Conservation (phyloP, 2,329 filamentous ascomycete species). For the Botrytis paeoniae region DNA sequence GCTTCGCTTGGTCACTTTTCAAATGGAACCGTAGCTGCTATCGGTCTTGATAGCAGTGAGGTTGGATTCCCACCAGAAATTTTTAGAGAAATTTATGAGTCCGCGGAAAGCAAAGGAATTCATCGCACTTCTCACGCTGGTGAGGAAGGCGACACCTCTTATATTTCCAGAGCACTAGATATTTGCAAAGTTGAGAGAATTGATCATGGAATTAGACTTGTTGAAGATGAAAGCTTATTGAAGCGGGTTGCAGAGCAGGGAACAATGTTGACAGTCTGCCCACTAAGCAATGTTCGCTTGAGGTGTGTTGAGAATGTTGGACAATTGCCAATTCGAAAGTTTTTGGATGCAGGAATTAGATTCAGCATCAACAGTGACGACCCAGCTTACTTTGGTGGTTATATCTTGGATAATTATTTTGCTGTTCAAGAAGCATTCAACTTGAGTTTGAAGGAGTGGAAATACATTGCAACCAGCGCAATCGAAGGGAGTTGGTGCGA, state of each 20-base stretch:
- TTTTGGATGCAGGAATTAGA: slow-evolving; percentile 46
- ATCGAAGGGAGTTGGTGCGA: slow-evolving; percentile 70
- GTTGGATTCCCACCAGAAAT: slow-evolving; percentile 53
- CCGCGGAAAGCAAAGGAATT: slow-evolving; percentile 52
- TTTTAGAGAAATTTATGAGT: slow-evolving; percentile 60
- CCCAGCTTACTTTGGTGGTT: slow-evolving; percentile 63
- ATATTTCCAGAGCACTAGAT: slow-evolving; percentile 63
- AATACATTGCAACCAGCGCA: slow-evolving; percentile 55
- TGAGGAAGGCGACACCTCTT: slow-evolving; percentile 68
- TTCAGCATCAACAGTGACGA: slow-evolving; percentile 50
- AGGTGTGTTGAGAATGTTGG: slow-evolving; percentile 42
- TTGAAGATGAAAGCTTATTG: slow-evolving; percentile 58
- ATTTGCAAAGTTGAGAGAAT: slow-evolving; percentile 62
- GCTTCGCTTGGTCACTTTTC: slow-evolving; percentile 45
- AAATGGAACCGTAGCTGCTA: slow-evolving; percentile 55
- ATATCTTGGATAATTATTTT: slow-evolving; percentile 72
- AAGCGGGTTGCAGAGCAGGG: slow-evolving; percentile 53
- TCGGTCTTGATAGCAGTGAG: slow-evolving; percentile 68
- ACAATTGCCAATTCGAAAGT: slow-evolving; percentile 45
- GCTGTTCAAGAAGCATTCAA: slow-evolving; percentile 70
- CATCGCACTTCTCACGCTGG: slow-evolving; percentile 71
- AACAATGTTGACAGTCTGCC: slow-evolving; percentile 68
- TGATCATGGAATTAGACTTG: slow-evolving; percentile 69
- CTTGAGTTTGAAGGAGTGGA: slow-evolving; percentile 64
- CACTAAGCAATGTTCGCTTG: slow-evolving; percentile 67